phyloP scores from a whole-genome alignment of 2,329 filamentous ascomycete species.

The Neonectria ditissima region DNA sequence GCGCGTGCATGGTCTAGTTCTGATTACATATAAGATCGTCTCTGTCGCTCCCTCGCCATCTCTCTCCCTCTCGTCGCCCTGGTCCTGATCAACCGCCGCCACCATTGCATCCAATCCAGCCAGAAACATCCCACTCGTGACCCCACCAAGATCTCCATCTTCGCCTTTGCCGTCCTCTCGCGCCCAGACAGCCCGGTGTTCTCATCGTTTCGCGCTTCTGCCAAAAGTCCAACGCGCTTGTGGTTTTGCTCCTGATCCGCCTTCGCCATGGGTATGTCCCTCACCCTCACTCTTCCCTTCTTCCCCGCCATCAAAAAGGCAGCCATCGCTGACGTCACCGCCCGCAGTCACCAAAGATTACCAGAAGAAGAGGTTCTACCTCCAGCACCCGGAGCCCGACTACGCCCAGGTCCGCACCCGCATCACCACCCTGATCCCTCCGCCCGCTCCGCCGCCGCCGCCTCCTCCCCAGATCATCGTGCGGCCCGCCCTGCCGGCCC shows the following conservation, averaged over 20 bases:
- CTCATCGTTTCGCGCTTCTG: conserved; percentile 17
- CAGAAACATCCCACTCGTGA: conserved; percentile 22
- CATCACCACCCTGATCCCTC: conserved; percentile 55
- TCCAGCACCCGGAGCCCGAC: conserved; percentile 55
- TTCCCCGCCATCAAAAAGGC: conserved; percentile 24
- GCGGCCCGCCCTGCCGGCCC: conserved; percentile 39
- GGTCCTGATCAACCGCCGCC: conserved; percentile 15
- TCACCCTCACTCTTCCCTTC: conserved; percentile 2
- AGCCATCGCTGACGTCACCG: conserved; percentile 43
- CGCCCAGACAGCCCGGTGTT: neutral
- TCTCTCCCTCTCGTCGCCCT: conserved; percentile 11
- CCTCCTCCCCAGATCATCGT: conserved; percentile 39
- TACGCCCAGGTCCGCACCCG: conserved; percentile 51
- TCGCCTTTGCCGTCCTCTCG: neutral
- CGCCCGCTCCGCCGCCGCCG: conserved; percentile 50
- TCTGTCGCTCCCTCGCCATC: conserved; percentile 14
- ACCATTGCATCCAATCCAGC: conserved; percentile 12
- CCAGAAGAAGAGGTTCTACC: conserved; percentile 58
- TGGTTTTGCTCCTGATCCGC: conserved; percentile 19
- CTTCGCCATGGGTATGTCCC: conserved; percentile 42
- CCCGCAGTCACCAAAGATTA: conserved; percentile 45
- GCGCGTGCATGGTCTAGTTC: conserved; percentile 8
- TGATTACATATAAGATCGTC: conserved; percentile 42
- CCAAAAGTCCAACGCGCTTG: conserved; percentile 13
- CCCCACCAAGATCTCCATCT: conserved; percentile 31